These are phyloP conservation scores for Moringa oleifera DNA, from an alignment of 345 rosid species.

Conservation along the genomic window DNA sequence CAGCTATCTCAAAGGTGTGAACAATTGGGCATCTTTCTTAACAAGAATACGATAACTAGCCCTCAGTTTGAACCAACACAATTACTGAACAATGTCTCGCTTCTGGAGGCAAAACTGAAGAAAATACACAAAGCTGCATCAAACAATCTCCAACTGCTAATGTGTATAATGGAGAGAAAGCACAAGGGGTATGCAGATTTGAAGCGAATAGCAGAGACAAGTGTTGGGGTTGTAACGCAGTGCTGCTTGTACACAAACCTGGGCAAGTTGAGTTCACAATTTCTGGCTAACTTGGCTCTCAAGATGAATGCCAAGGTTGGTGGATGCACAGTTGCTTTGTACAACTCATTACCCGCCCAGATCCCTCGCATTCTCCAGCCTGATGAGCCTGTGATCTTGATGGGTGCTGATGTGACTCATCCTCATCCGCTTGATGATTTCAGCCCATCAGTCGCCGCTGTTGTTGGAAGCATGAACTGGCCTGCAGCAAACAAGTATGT, in stretches of 20 bases:
- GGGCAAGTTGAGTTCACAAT: conserved; percentile 74
- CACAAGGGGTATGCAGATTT: conserved; percentile 90
- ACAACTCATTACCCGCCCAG: conserved; percentile 72
- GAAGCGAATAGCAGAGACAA: conserved; percentile 90
- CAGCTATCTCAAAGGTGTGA: conserved; percentile 86
- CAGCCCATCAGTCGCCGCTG: conserved; percentile 97
- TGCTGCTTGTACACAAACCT: conserved; percentile 91
- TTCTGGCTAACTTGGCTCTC: conserved; percentile 83
- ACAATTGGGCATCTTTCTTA: conserved; percentile 75
- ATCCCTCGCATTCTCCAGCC: conserved; percentile 62
- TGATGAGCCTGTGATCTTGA: conserved; percentile 86
- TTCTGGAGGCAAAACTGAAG: conserved; percentile 71
- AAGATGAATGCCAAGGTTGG: conserved; percentile 97
- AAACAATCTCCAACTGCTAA: conserved; percentile 67
- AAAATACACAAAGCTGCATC: conserved; percentile 59
- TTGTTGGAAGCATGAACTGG: conserved; percentile 99
- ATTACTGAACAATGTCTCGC: conserved; percentile 66
- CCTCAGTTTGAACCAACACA: conserved; percentile 69
- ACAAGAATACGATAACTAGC: conserved; percentile 48
- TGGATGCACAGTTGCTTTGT: conserved; percentile 81
- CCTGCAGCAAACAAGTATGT: conserved; percentile 88
- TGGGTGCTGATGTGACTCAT: conserved; percentile 99
- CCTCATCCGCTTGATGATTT: conserved; percentile 93
- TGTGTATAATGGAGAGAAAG: conserved; percentile 90
- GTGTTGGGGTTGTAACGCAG: conserved; percentile 77